phyloP scores from a whole-genome alignment of 768 basidiomycete species.

The Podaxis sp. region DNA sequence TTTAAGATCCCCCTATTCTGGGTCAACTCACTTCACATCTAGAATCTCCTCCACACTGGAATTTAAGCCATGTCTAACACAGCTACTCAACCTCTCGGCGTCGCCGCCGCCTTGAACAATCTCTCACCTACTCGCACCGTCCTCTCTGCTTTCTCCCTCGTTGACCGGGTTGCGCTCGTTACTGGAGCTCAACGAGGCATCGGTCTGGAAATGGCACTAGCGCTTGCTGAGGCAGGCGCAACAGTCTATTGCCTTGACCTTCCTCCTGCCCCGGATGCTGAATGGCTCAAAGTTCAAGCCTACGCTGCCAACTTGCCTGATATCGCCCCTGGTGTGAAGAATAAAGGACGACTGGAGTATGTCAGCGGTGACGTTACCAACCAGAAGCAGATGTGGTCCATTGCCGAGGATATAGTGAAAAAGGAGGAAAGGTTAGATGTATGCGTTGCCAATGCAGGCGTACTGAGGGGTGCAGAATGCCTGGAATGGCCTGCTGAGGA shows the following conservation, averaged over 20 bases:
- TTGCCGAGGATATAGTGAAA: constrained; percentile 49
- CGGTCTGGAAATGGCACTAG: constrained; percentile 28
- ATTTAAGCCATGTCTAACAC: background rate
- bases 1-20: background rate
- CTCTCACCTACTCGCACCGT: constrained; percentile 16
- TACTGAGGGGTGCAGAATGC: constrained; percentile 47
- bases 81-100: background rate
- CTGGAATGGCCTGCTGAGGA: constrained; percentile 55
- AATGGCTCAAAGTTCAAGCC: constrained; percentile 46
- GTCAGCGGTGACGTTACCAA: constrained; percentile 54
- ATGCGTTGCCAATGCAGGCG: constrained; percentile 67
- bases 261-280: constrained; percentile 41
- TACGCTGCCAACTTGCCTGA: constrained; percentile 24
- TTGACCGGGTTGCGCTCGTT: constrained; percentile 22
- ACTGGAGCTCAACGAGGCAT: constrained; percentile 28
- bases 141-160: constrained; percentile 20
- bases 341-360: constrained; percentile 42
- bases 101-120: constrained; percentile 12
- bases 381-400: constrained; percentile 45
- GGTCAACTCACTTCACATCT: background rate
- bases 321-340: constrained; percentile 10
- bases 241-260: constrained; percentile 63
- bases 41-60: background rate
- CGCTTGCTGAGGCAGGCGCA: constrained; percentile 25
- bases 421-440: constrained; percentile 63